phyloP scores from a whole-genome alignment of 495 filamentous ascomycete species.

The Hypomontagnella monticulosa region DNA sequence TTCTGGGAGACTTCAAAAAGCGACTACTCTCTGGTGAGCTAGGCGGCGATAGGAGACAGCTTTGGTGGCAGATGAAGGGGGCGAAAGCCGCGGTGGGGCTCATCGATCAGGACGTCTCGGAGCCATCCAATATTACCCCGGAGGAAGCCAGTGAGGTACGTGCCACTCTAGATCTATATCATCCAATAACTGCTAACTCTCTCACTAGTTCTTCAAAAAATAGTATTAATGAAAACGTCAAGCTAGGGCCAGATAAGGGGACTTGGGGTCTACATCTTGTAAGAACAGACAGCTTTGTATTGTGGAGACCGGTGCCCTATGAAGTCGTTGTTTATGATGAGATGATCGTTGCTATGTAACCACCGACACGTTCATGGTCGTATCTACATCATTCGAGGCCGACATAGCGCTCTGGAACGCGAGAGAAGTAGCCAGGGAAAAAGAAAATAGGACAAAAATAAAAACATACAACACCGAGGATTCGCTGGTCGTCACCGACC shows the following conservation, averaged over 20 bases:
- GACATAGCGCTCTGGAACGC: no score
- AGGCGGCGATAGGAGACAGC: conserved; percentile 81
- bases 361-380: no score
- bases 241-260: background rate
- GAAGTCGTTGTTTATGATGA: no score
- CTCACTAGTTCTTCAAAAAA: conserved; percentile 39
- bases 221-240: conserved; percentile 3
- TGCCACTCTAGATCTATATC: background rate
- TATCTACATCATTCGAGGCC: no score
- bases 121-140: conserved; percentile 69
- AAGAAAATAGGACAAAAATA: background rate
- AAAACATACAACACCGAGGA: conserved; percentile 58
- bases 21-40: conserved; percentile 75
- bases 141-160: conserved; percentile 73
- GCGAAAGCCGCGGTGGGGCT: conserved; percentile 73
- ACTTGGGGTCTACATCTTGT: no score
- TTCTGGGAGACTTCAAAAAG: conserved; percentile 75
- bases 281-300: no score
- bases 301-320: no score
- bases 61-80: conserved; percentile 80
- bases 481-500: conserved; percentile 62
- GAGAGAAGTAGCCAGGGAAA: no score
- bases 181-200: conserved; percentile 20
- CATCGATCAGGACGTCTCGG: conserved; percentile 69
- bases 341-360: no score